phyloP scores from a whole-genome alignment of 2,329 filamentous ascomycete species.

The Monilinia vaccinii-corymbosi region DNA sequence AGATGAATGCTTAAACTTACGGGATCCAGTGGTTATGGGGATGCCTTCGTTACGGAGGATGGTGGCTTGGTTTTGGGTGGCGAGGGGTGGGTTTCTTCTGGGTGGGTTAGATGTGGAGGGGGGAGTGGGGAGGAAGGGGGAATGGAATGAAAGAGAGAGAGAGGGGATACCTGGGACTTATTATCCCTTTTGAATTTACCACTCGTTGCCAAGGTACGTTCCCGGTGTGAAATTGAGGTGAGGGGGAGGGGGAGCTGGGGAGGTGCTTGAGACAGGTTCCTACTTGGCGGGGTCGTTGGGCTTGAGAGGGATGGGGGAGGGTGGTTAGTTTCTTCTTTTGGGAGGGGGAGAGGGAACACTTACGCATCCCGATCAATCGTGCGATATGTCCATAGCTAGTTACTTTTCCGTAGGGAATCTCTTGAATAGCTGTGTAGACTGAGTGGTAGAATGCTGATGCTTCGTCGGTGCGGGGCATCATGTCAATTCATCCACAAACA shows the following conservation, averaged over 20 bases:
- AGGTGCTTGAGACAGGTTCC: slow-evolving; percentile 86
- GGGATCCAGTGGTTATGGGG: slow-evolving; percentile 25
- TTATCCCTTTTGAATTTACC: slow-evolving; percentile 76
- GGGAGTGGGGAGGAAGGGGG: neutral
- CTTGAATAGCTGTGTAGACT: slow-evolving; percentile 76
- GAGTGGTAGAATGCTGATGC: slow-evolving; percentile 63
- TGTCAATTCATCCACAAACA: too few relatives aligned
- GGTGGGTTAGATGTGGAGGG: neutral
- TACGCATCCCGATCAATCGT: slow-evolving; percentile 62
- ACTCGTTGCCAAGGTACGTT: slow-evolving; percentile 95
- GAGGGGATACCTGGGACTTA: slow-evolving; percentile 69
- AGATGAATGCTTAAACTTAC: too few relatives aligned
- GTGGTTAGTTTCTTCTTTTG: neutral
- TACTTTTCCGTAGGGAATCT: slow-evolving; percentile 75
- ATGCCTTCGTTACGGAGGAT: slow-evolving; percentile 31
- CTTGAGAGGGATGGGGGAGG: slow-evolving; percentile 33
- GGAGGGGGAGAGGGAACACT: slow-evolving; percentile 25
- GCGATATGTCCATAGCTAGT: slow-evolving; percentile 84
- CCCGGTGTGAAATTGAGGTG: slow-evolving; percentile 66
- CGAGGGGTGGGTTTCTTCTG: slow-evolving; percentile 27
- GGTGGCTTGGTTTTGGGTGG: slow-evolving; percentile 30
- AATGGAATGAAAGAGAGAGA: too few relatives aligned
- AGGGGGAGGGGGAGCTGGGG: slow-evolving; percentile 52
- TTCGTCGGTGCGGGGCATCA: slow-evolving; percentile 63
- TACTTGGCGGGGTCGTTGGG: slow-evolving; percentile 71